Conservation (phyloP, 495 filamentous ascomycete species). For the Neurospora sp. region DNA sequence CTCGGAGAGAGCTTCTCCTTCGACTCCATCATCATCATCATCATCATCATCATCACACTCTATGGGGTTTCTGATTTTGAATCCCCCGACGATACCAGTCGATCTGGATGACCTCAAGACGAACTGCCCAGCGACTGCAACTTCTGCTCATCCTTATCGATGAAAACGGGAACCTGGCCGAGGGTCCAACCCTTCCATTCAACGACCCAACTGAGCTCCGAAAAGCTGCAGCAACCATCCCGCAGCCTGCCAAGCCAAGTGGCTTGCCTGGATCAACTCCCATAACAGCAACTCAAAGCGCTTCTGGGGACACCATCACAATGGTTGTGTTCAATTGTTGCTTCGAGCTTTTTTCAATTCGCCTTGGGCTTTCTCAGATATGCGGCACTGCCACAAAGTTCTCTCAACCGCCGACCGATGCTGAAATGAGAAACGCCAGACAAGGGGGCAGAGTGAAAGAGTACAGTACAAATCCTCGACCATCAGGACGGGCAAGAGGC, state of each 20-base stretch:
- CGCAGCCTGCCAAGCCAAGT: background rate
- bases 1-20: background rate
- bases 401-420: background rate
- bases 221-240: background rate
- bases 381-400: background rate
- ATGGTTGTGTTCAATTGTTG: background rate
- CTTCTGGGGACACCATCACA: background rate
- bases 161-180: background rate
- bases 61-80: background rate
- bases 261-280: background rate
- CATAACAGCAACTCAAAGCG: background rate
- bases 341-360: background rate
- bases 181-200: background rate
- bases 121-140: background rate
- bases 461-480: too few species aligned
- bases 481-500: background rate
- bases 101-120: background rate
- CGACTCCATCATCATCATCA: too few species aligned
- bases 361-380: background rate
- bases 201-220: background rate
- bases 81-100: background rate
- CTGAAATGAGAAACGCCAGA: background rate
- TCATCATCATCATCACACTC: background rate
- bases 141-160: background rate
- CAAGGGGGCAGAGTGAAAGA: too few species aligned